phyloP scores from a whole-genome alignment of 2,329 filamentous ascomycete genomes.

The Fusarium gaditjirri region DNA sequence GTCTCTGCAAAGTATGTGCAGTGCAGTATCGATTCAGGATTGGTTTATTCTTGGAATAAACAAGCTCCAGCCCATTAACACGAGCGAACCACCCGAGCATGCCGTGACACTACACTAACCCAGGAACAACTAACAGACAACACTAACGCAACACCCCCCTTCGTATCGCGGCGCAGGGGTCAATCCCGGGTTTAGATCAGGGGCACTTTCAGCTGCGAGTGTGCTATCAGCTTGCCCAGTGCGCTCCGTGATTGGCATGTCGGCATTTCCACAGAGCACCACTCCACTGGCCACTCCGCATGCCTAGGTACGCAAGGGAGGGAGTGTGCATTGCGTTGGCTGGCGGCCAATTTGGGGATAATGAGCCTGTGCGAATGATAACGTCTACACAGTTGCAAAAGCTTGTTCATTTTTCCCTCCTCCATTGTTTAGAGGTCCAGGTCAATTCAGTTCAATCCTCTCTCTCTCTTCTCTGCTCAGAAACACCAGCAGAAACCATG shows the following conservation, averaged over 20 bases:
- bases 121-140: conserved; percentile 1
- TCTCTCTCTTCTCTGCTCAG: background rate
- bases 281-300: background rate
- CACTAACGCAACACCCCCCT: background rate
- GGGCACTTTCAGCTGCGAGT: conserved; percentile 29
- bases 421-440: background rate
- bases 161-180: conserved; percentile 29
- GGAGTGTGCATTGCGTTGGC: background rate
- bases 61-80: conserved; percentile 3
- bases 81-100: conserved; percentile 7
- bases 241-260: conserved; percentile 31
- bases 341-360: conserved; percentile 1
- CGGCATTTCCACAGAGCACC: conserved; percentile 4
- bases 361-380: conserved; percentile 18
- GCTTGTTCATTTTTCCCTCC: conserved; percentile 17
- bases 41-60: conserved; percentile 26
- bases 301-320: conserved; percentile 6
- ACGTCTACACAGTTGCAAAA: background rate
- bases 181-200: conserved; percentile 29
- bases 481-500: conserved; percentile 45
- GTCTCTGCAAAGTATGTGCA: conserved; percentile 21
- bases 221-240: conserved; percentile 20
- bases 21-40: background rate
- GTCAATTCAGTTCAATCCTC: background rate
- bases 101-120: background rate